Evolutionary conservation across 345 rosid genomes (phyloP), one percentile per base, ranked within the genome.

Genomic region (Hirschfeldia incana): DNA sequence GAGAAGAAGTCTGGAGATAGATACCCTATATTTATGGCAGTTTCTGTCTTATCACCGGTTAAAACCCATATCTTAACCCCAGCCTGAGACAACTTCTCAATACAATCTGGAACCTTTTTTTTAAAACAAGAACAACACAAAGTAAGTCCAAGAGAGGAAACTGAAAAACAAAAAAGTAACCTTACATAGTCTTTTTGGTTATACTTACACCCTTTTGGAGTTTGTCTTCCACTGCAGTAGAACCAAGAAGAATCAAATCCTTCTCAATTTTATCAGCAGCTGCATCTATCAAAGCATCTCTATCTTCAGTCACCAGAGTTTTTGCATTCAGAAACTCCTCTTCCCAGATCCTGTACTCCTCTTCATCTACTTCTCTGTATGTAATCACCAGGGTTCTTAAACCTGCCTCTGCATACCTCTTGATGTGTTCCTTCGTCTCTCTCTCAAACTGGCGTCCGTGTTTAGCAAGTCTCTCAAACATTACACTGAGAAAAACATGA

Each of bases 191-290:
- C 0, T 0, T 16, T 76, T 37, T 3, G 13, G 53, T 68, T 60
- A 64, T 58, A 75, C 89, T 81, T 76, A 92, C 99, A 86, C 97
- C 94, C 33, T 85, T 85, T 67, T 94, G 99, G 33, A 94, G 88
- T 83, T 89, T 94, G 83, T 94, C 99, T 84, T 92, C 97, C 53
- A 94, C 95, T 13, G 95, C 98, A 76, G 98, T 92, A 55, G 95
- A 94, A 55, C 98, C 98, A 75, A 94, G 93, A 67, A 94, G 98
- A 79, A 88, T 70, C 39, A 94, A 84, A 67, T 90, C 87, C 76
- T 75, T 84, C 77, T 94, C 98, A 46, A 94, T 89, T 46, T 81
- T 82, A 62, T 84, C 91, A 76, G 95, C 94, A 61, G 87, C 71
- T 16, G 75, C 70, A 64, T 87, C 92, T 71, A 91, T 69, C 64